These are phyloP conservation scores for Pelargonium fulgidum DNA, from an alignment of 441 rosid genomes.

Conservation along the genomic window DNA sequence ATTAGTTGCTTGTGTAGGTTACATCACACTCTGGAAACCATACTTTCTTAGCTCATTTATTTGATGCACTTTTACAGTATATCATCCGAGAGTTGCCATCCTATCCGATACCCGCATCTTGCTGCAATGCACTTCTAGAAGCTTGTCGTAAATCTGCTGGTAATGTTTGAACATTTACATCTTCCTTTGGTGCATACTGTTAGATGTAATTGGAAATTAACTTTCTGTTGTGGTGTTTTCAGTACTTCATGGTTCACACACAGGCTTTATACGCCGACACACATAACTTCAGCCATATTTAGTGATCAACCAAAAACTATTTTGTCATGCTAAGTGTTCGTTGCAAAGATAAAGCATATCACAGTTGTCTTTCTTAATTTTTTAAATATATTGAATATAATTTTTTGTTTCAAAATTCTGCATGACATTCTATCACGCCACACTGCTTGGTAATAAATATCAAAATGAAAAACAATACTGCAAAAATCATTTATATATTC, in stretches of 20 bases:
- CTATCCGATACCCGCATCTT: conserved; percentile 97
- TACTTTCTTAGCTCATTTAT: conserved; percentile 22
- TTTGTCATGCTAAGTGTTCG: neutral
- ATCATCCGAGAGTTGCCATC: conserved; percentile 94
- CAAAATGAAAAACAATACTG: neutral
- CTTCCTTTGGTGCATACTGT: conserved; percentile 10
- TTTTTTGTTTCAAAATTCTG: neutral
- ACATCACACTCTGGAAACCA: conserved; percentile 14
- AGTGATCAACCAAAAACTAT: neutral
- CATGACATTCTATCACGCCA: neutral
- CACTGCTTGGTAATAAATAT: conserved; percentile 4
- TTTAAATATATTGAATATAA: neutral
- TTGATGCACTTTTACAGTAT: conserved; percentile 49
- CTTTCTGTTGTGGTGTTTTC: neutral
- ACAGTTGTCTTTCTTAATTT: neutral
- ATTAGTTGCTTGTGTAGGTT: conserved; percentile 17
- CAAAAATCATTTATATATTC: neutral
- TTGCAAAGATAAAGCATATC: neutral
- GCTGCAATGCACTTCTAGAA: conserved; percentile 91
- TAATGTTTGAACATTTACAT: conserved; percentile 14
- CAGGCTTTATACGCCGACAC: neutral
- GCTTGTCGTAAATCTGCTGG: conserved; percentile 76
- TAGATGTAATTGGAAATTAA: neutral
- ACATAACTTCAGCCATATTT: neutral
- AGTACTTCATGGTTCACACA: neutral